A percentile compares a stretch with the other conserved stretches of the same genome.
These are phyloP conservation scores for Sarocladium brachiariae DNA, from an alignment of 2,329 filamentous ascomycete species.

Conservation along the genomic window DNA sequence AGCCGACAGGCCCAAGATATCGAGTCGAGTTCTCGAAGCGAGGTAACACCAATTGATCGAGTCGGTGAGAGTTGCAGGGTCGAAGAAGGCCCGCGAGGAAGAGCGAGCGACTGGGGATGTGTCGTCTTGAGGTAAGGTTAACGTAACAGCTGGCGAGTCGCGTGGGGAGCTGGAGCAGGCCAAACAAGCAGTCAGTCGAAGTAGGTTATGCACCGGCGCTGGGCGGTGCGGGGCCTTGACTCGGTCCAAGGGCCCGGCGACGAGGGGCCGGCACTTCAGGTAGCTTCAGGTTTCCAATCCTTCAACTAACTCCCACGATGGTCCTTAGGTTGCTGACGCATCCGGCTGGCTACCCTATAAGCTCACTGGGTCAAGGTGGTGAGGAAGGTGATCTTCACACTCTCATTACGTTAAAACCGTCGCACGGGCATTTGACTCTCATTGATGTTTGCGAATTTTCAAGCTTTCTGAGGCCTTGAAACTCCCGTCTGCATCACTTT, in stretches of 20 bases:
- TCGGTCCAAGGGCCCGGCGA: constrained; percentile 3
- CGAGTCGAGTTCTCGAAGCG: not conserved
- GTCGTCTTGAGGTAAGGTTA: constrained; percentile 5
- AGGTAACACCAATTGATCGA: not conserved
- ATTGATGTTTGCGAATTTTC: too few species aligned
- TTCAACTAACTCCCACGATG: too few species aligned
- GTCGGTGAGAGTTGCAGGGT: not conserved
- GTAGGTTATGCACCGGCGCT: not conserved
- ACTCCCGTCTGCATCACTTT: too few species aligned
- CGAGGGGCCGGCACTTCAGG: not conserved
- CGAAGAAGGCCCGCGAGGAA: not conserved
- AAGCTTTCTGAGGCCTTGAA: too few species aligned
- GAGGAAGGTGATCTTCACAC: too few species aligned
- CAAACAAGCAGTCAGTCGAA: not conserved
- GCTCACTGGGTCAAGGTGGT: too few species aligned
- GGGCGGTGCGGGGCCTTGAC: constrained; percentile 1
- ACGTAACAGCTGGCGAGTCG: constrained; percentile 8
- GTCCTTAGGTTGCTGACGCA: too few species aligned
- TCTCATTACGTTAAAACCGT: too few species aligned
- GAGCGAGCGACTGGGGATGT: not conserved
- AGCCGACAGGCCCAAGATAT: not conserved
- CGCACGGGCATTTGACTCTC: too few species aligned
- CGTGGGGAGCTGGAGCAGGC: constrained; percentile 5
- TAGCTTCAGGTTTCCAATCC: too few species aligned
- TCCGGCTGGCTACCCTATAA: too few species aligned